Evolutionary conservation across 148 eudicot species (phyloP).

Genomic region (Mesembryanthemum crystallinum): DNA sequence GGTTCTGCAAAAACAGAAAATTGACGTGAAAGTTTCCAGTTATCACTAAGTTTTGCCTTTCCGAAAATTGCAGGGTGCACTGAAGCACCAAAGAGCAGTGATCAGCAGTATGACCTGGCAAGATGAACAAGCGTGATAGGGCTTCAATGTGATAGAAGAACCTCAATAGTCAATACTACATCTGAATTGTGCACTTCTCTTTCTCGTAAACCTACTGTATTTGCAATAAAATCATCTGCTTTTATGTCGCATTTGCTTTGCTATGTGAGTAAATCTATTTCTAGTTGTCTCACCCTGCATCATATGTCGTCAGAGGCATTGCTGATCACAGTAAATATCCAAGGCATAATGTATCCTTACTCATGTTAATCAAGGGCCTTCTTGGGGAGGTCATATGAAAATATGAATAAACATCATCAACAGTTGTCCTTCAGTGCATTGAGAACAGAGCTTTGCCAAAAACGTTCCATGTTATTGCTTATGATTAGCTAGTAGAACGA

Average conservation of each 20-base stretch:
- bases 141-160: not conserved
- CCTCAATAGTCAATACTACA: conserved; percentile 5
- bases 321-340: not conserved
- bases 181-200: no score
- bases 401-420: not conserved
- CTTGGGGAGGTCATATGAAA: not conserved
- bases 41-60: not conserved
- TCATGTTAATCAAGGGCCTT: not conserved
- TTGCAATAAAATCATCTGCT: not conserved
- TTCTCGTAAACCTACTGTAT: not conserved
- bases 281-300: not conserved
- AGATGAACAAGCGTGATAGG: not conserved
- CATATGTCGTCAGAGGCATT: not conserved
- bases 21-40: not conserved
- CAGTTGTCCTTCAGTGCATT: not conserved
- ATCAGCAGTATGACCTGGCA: not conserved
- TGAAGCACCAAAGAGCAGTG: not conserved
- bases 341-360: not conserved
- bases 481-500: not conserved
- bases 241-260: not conserved
- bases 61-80: conserved; percentile 15
- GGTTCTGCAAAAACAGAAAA: not conserved
- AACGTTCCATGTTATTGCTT: not conserved
- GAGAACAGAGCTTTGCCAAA: not conserved
- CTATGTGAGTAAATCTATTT: not conserved